phyloP scores from a whole-genome alignment of 2,329 filamentous ascomycete species.

The Pseudogymnoascus sp. region DNA sequence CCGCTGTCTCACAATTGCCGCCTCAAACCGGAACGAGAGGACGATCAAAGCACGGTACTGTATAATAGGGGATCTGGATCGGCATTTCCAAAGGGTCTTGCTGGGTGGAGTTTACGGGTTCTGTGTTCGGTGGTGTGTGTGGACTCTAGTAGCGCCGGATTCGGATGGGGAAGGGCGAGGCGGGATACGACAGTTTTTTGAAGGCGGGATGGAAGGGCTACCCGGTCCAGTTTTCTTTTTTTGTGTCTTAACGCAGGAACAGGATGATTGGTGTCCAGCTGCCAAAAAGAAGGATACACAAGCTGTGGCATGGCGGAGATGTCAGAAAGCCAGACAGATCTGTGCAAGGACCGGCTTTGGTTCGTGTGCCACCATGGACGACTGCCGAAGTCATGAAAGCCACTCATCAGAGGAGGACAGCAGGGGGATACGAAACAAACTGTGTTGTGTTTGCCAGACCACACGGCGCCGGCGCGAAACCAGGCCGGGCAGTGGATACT shows the following conservation, averaged over 20 bases:
- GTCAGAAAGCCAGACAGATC: neutral
- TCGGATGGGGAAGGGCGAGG: neutral
- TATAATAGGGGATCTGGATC: conserved; percentile 1
- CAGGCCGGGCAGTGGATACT: neutral
- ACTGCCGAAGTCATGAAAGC: neutral
- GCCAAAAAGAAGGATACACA: neutral
- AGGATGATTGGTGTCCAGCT: neutral
- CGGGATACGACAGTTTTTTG: neutral
- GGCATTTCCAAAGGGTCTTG: conserved; percentile 4
- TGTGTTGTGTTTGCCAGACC: conserved; percentile 1
- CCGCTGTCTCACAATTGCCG: neutral
- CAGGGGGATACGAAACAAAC: neutral
- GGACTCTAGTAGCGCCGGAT: conserved; percentile 4
- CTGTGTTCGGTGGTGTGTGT: neutral
- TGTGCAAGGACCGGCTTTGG: neutral
- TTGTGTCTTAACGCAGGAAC: too few species aligned
- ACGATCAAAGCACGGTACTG: neutral
- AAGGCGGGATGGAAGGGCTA: neutral
- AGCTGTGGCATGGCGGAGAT: too few species aligned
- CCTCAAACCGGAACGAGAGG: neutral
- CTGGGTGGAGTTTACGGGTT: neutral
- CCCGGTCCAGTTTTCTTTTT: too few species aligned
- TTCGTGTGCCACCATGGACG: neutral
- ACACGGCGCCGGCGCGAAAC: neutral
- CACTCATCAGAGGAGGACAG: neutral